Conservation (phyloP, 306 rosid species). For the Rosa chinensis region DNA sequence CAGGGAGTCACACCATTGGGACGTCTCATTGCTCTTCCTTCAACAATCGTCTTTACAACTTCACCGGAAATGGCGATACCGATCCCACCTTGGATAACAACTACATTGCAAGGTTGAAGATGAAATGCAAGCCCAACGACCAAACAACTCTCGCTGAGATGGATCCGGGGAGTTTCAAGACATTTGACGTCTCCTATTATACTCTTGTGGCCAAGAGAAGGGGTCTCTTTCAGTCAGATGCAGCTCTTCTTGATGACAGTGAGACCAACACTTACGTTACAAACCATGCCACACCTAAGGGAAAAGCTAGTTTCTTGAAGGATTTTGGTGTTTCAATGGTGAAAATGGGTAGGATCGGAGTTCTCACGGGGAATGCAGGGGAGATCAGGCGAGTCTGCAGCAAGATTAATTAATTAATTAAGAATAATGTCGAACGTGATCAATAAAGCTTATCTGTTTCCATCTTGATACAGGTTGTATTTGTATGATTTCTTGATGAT, state of each 20-base stretch:
- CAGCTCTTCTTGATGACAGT: slow-evolving; percentile 36
- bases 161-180: slow-evolving; percentile 46
- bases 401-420: slow-evolving; percentile 16
- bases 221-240: slow-evolving; percentile 41
- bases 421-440: background rate
- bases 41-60: slow-evolving; percentile 36
- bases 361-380: slow-evolving; percentile 35
- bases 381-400: slow-evolving; percentile 38
- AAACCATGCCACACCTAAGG: slow-evolving; percentile 7
- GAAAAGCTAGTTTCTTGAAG: slow-evolving; percentile 31
- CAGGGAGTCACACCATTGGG: slow-evolving; percentile 39
- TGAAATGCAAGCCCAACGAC: slow-evolving; percentile 32
- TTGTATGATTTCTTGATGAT: no score
- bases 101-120: slow-evolving; percentile 28
- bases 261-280: slow-evolving; percentile 34
- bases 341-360: slow-evolving; percentile 42
- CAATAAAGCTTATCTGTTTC: background rate
- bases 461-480: background rate
- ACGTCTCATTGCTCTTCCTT: slow-evolving; percentile 29
- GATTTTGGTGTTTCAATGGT: slow-evolving; percentile 46
- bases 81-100: slow-evolving; percentile 43
- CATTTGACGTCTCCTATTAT: slow-evolving; percentile 29
- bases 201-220: slow-evolving; percentile 39
- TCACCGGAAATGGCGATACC: slow-evolving; percentile 38
- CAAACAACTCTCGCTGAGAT: slow-evolving; percentile 24